Conservation (phyloP, 257 asterid genomes). For the Euphrasia confusa region DNA sequence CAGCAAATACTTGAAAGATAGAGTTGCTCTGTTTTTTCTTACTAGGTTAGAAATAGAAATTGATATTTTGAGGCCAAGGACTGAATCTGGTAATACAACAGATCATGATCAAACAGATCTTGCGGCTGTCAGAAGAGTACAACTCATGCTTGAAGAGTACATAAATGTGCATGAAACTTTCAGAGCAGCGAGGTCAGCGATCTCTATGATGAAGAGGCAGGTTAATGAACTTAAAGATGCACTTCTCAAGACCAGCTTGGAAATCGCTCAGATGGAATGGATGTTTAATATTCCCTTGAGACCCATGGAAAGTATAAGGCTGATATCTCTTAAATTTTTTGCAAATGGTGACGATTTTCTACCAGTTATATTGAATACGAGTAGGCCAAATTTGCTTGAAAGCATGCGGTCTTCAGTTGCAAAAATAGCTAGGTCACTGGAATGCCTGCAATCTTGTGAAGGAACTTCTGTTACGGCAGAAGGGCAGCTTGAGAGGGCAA, state of each 20-base stretch:
- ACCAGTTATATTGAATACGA: constrained; percentile 59
- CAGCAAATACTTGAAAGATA: constrained; percentile 69
- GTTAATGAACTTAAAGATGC: constrained; percentile 71
- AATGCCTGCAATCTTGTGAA: constrained; percentile 76
- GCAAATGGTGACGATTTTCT: constrained; percentile 51
- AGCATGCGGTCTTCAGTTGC: constrained; percentile 63
- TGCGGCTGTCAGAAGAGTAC: constrained; percentile 47
- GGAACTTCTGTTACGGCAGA: constrained; percentile 76
- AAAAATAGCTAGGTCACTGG: constrained; percentile 67
- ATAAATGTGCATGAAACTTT: constrained; percentile 84
- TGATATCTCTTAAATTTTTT: constrained; percentile 54
- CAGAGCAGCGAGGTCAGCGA: constrained; percentile 84
- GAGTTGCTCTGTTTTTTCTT: constrained; percentile 60
- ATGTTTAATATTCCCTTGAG: constrained; percentile 57
- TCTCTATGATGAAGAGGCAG: constrained; percentile 74
- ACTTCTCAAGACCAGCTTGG: constrained; percentile 72
- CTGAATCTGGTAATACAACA: constrained; percentile 37
- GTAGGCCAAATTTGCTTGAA: constrained; percentile 65
- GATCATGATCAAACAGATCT: constrained; percentile 38
- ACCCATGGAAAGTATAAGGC: constrained; percentile 57
- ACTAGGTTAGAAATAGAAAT: constrained; percentile 61
- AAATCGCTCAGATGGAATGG: constrained; percentile 90
- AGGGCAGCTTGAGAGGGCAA: constrained; percentile 98
- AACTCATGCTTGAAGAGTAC: constrained; percentile 78
- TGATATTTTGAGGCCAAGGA: constrained; percentile 46